Evolutionary conservation across 1,284 basidiomycete genomes (phyloP).

Genomic region (Bondarzewia mesenterica): DNA sequence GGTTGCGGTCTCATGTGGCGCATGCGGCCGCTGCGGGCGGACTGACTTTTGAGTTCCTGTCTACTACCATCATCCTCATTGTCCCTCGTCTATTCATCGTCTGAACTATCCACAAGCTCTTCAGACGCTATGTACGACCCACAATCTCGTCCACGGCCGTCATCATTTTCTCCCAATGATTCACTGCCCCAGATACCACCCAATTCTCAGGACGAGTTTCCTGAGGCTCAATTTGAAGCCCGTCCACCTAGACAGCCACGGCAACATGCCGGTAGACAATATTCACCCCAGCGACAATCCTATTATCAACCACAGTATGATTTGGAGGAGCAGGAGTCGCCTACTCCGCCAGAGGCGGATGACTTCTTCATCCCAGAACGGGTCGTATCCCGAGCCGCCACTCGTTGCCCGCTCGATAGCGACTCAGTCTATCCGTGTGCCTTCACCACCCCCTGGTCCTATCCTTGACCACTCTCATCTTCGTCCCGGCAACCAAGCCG

Average conservation of each 20-base stretch:
- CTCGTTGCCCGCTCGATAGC: constrained; percentile 24
- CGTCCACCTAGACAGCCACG: constrained; percentile 6
- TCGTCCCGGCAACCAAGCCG: constrained; percentile 86
- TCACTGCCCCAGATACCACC: neutral
- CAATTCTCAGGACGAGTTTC: neutral
- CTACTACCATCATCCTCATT: neutral
- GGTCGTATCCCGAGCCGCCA: constrained; percentile 1
- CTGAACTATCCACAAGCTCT: neutral
- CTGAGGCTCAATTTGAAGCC: constrained; percentile 2
- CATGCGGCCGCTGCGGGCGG: no score
- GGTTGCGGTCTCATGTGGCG: no score
- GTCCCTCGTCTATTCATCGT: neutral
- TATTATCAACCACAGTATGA: constrained; percentile 8
- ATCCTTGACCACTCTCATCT: constrained; percentile 92
- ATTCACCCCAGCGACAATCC: constrained; percentile 6
- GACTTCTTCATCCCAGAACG: constrained; percentile 12
- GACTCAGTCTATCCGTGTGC: constrained; percentile 28
- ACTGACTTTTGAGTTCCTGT: neutral
- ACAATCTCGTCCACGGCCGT: constrained; percentile 7
- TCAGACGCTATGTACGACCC: constrained; percentile 7
- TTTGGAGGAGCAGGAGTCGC: constrained; percentile 4
- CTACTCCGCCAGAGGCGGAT: constrained; percentile 4
- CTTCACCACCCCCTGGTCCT: constrained; percentile 48
- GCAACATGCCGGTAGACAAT: constrained; percentile 5
- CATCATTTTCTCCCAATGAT: constrained; percentile 9